A percentile compares a stretch with the other conserved stretches of the same genome.
These are phyloP conservation scores for Castanospermum australe DNA, from an alignment of 306 rosid genomes.

Conservation along the genomic window DNA sequence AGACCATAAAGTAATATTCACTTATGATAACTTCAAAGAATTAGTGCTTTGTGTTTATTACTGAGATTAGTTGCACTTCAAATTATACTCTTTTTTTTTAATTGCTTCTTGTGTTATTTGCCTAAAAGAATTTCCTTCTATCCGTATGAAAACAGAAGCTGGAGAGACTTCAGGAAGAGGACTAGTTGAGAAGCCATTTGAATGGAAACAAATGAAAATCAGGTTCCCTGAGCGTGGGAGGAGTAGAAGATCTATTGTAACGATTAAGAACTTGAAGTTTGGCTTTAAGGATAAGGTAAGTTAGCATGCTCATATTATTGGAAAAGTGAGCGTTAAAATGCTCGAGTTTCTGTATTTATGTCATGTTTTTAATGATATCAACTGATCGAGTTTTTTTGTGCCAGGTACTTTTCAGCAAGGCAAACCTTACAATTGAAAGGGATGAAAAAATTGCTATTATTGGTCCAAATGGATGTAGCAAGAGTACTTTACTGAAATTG, in stretches of 20 bases:
- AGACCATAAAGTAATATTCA: neutral
- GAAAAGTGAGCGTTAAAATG: neutral
- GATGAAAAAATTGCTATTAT: slow-evolving; percentile 94
- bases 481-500: slow-evolving; percentile 91
- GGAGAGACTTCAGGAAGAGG: slow-evolving; percentile 69
- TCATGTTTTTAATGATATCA: neutral
- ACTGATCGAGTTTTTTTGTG: slow-evolving; percentile 2
- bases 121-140: slow-evolving; percentile 6
- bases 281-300: slow-evolving; percentile 59
- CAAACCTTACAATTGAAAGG: slow-evolving; percentile 85
- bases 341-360: neutral
- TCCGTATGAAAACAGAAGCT: slow-evolving; percentile 51
- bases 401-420: slow-evolving; percentile 63
- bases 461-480: slow-evolving; percentile 99
- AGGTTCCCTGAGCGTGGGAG: slow-evolving; percentile 73
- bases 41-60: neutral
- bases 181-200: slow-evolving; percentile 67
- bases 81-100: neutral
- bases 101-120: neutral
- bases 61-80: neutral
- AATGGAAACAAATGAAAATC: slow-evolving; percentile 74
- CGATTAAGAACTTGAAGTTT: slow-evolving; percentile 53
- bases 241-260: slow-evolving; percentile 64
- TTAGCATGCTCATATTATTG: neutral
- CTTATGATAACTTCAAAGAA: neutral